phyloP scores from a whole-genome alignment of 2,329 filamentous ascomycete genomes.

The Allantophomopsis lycopodina region DNA sequence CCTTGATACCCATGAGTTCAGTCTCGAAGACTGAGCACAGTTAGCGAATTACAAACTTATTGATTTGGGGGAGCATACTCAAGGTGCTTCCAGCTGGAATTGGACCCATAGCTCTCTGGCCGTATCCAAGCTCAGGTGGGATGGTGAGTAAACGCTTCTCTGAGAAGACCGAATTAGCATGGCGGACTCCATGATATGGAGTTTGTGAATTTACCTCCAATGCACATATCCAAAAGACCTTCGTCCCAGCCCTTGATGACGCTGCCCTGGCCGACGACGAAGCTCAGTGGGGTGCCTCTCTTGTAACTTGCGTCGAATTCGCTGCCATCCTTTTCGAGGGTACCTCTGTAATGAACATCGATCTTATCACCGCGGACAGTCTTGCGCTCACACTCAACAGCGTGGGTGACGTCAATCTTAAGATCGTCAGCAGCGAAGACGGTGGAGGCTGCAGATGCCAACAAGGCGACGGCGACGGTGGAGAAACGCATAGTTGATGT shows the following conservation, averaged over 20 bases:
- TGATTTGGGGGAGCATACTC: conserved; percentile 31
- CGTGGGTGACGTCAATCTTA: conserved; percentile 62
- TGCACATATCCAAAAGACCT: conserved; percentile 1
- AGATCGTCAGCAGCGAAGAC: conserved; percentile 29
- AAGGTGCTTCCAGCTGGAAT: conserved; percentile 75
- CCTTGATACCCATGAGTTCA: conserved; percentile 72
- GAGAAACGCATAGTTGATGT: conserved; percentile 15
- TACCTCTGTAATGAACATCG: conserved; percentile 80
- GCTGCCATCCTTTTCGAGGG: conserved; percentile 55
- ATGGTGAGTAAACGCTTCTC: conserved; percentile 85
- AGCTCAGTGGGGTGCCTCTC: conserved; percentile 60
- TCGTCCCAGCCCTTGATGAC: conserved; percentile 75
- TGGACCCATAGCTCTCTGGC: conserved; percentile 59
- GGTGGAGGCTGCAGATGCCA: conserved; percentile 12
- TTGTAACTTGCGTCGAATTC: conserved; percentile 83
- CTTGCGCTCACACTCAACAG: conserved; percentile 69
- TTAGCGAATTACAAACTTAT: conserved; percentile 5
- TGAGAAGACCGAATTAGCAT: conserved; percentile 18
- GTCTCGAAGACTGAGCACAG: conserved; percentile 68
- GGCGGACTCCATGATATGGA: too few species aligned
- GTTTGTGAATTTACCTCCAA: neutral
- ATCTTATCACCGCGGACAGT: conserved; percentile 65
- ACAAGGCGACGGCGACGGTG: conserved; percentile 13
- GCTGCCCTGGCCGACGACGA: conserved; percentile 65
- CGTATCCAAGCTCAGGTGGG: conserved; percentile 77